Percentiles rank a stretch among this genome's conserved stretches.
Conservation (phyloP, 805 yeast genomes). For the Metschnikowia corniflorae region DNA sequence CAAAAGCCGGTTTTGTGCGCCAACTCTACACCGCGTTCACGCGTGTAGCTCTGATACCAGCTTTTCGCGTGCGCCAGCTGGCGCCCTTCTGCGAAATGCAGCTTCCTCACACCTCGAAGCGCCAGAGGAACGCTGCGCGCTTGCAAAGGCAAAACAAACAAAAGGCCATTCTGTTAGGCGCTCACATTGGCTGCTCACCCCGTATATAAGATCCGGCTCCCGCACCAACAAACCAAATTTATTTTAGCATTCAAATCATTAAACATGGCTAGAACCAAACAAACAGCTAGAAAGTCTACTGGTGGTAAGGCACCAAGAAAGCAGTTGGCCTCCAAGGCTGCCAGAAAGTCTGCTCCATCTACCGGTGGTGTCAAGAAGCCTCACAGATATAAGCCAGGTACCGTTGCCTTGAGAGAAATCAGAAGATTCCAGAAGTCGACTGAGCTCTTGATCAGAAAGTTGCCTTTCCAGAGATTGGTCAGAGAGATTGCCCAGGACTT, state of each 20-base stretch:
- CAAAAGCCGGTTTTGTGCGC: too few relatives aligned
- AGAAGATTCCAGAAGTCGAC: slow-evolving; percentile 97
- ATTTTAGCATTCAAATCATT: slow-evolving; percentile 8
- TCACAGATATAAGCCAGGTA: slow-evolving; percentile 97
- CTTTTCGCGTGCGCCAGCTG: slow-evolving; percentile 1
- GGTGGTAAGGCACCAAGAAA: slow-evolving; percentile 97
- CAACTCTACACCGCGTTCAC: too few relatives aligned
- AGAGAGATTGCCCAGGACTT: slow-evolving; percentile 94
- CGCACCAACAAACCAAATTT: background rate
- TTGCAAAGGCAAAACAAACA: too few relatives aligned
- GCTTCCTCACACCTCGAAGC: background rate
- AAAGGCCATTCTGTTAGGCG: too few relatives aligned
- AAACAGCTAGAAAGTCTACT: slow-evolving; percentile 91
- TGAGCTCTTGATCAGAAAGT: slow-evolving; percentile 89
- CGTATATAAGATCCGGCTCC: slow-evolving; percentile 9
- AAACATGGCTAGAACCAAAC: slow-evolving; percentile 86
- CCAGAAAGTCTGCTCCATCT: slow-evolving; percentile 89
- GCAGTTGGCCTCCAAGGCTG: slow-evolving; percentile 88
- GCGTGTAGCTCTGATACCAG: slow-evolving; percentile 9
- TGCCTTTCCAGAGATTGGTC: slow-evolving; percentile 96
- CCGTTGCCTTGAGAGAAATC: slow-evolving; percentile 94
- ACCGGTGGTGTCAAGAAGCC: slow-evolving; percentile 93
- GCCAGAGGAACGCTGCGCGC: slow-evolving; percentile 3
- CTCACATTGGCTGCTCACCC: too few relatives aligned
- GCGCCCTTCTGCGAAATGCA: background rate